A percentile compares a stretch with the other conserved stretches of the same genome.
Evolutionary conservation across 805 yeast species (phyloP).

Genomic region (Kluyveromyces siamensis): DNA sequence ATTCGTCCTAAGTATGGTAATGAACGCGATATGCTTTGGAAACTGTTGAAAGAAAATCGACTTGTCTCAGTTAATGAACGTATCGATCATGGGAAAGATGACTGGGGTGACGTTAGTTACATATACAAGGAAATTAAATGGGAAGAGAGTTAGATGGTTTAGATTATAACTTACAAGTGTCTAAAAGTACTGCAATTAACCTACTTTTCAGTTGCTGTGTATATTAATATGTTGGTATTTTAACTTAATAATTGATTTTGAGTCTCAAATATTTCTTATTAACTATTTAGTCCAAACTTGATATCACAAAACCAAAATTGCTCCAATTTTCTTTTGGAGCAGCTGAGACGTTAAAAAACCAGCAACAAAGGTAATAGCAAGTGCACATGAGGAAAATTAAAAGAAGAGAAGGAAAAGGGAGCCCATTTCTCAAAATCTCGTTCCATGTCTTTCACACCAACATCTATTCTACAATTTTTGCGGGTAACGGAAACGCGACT

Average conservation of each 20-base stretch:
- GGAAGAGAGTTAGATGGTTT: slow-evolving; percentile 1
- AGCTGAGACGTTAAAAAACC: background rate
- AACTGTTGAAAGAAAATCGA: slow-evolving; percentile 32
- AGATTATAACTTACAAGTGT: too few species aligned
- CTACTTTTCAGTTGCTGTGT: too few species aligned
- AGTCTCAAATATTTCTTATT: background rate
- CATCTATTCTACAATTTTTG: background rate
- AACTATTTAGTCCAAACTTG: too few species aligned
- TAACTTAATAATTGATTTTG: background rate
- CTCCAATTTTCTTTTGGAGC: too few species aligned
- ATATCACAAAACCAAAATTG: too few species aligned
- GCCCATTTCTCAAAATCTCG: too few species aligned
- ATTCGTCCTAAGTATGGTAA: slow-evolving; percentile 54
- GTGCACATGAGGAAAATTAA: too few species aligned
- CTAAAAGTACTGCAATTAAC: too few species aligned
- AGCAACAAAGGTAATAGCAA: too few species aligned
- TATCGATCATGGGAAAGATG: slow-evolving; percentile 66
- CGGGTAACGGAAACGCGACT: background rate
- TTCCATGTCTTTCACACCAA: too few species aligned
- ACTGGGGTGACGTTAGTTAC: slow-evolving; percentile 68
- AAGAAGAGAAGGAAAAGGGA: too few species aligned
- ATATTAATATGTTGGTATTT: too few species aligned
- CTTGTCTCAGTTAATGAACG: slow-evolving; percentile 28
- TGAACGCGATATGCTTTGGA: slow-evolving; percentile 58
- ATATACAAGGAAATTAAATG: slow-evolving; percentile 31